Percentiles rank a stretch among this genome's conserved stretches.
Conservation (phyloP, 164 flowering plant genomes). For the Kingdonia uniflora region DNA sequence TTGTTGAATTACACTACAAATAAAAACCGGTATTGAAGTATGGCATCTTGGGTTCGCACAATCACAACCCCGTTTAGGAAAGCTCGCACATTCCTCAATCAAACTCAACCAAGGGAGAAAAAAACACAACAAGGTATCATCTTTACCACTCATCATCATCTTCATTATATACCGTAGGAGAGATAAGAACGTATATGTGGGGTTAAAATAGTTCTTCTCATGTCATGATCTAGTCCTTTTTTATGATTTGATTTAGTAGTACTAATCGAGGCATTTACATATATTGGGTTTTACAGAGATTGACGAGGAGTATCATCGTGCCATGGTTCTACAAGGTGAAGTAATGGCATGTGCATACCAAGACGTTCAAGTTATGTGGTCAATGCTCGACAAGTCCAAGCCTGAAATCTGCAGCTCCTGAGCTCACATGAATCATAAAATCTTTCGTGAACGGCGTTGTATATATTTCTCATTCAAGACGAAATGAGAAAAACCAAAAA, state of each 20-base stretch:
- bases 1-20: too few species aligned
- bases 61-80: conserved; percentile 16
- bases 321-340: conserved; percentile 57
- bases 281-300: conserved; percentile 19
- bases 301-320: conserved; percentile 16
- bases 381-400: conserved; percentile 59
- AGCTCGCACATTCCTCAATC: conserved; percentile 17
- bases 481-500: too few species aligned
- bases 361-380: conserved; percentile 89
- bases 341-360: conserved; percentile 84
- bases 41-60: conserved; percentile 17
- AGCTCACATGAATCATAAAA: neutral
- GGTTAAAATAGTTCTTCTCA: too few species aligned
- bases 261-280: too few species aligned
- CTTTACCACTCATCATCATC: too few species aligned
- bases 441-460: too few species aligned
- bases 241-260: too few species aligned
- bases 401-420: conserved; percentile 15
- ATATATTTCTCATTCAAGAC: too few species aligned
- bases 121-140: conserved; percentile 37
- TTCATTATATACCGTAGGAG: neutral
- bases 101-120: conserved; percentile 30
- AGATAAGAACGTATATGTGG: neutral
- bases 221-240: too few species aligned
- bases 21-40: neutral